phyloP scores from a whole-genome alignment of 768 basidiomycete species.

The Boletus patriciae region DNA sequence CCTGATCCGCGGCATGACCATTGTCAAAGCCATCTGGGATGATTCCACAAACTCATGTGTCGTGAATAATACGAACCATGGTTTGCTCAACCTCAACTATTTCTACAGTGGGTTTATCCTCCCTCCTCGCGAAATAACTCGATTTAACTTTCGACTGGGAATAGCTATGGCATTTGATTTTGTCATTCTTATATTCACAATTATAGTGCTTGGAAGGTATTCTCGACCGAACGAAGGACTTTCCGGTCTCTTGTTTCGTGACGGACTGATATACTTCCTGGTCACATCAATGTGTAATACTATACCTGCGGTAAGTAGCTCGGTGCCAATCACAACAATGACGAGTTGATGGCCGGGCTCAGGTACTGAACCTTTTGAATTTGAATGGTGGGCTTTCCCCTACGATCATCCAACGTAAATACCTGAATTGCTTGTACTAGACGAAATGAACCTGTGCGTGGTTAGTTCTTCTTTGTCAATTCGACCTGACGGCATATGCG shows the following conservation, averaged over 20 bases:
- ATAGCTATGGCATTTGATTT: slow-evolving; percentile 72
- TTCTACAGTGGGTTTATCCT: slow-evolving; percentile 59
- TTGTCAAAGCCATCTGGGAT: slow-evolving; percentile 59
- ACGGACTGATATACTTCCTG: slow-evolving; percentile 72
- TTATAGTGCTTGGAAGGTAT: slow-evolving; percentile 48
- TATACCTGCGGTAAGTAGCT: slow-evolving; percentile 57
- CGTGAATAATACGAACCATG: slow-evolving; percentile 53
- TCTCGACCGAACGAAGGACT: slow-evolving; percentile 51
- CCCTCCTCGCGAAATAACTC: background rate
- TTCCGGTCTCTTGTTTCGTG: slow-evolving; percentile 71
- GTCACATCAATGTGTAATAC: slow-evolving; percentile 65
- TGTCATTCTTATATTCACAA: slow-evolving; percentile 55
- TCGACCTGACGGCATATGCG: background rate
- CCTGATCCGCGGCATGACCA: slow-evolving; percentile 66
- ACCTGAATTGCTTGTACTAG: slow-evolving; percentile 8
- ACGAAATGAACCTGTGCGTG: slow-evolving; percentile 30
- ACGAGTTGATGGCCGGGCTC: background rate
- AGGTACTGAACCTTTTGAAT: slow-evolving; percentile 29
- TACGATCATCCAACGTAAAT: background rate
- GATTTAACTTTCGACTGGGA: background rate
- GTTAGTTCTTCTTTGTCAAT: background rate
- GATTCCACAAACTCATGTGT: slow-evolving; percentile 41
- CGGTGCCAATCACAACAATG: background rate
- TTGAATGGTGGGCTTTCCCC: slow-evolving; percentile 22
- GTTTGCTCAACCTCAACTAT: slow-evolving; percentile 62